Base-by-base conservation (phyloP, 2,329 filamentous ascomycete species). In the Emmonsiellopsis sp. region DNA sequence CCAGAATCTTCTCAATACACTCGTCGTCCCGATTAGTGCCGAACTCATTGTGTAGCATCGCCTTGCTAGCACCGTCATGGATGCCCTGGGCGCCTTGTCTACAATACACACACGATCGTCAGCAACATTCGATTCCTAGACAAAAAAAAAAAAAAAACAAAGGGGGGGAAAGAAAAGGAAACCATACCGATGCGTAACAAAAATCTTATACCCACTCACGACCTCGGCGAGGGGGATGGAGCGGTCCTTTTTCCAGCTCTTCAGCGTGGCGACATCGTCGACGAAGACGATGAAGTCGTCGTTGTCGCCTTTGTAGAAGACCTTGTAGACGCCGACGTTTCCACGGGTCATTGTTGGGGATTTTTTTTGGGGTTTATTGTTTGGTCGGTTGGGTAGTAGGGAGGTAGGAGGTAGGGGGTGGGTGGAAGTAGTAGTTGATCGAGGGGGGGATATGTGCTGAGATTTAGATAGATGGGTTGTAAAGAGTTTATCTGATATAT, bases 21-120 rank as follows among this genome's bases (percentile, higher is more conserved):
- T 92, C 87, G 7, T 96, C 91, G 26, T 89, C 85, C 52, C 84
- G 78, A 62, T 78, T 73, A 11, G 89, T 92, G 61, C 88, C 89
- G 63, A 98, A 98, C 74, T 97, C 91, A 61, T 84, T 86, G 65
- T 93, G 85, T 4, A 98, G 78, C 46, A 78, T 78, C 43, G 77
- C 73, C 60, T 94, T 87, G 62, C 88, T 86, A 7, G 91, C 90
- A 8, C 76, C 73, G 66, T 96, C 87, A 43, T 87, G 76, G 55
- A 84, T 80, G 54, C 92, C 92, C 70, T 95, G 89, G 44, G 81
- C 82, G 60, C 92, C 92, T 70, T 95, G 90, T 71, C 90, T 95
- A 52, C 43, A 38, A 43, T n/a, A 15, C 26, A 15, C 42, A 60
- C 31, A 48, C 37, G 7, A 38, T 8, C 15, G 30, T 43, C 40